A percentile compares a stretch with the other conserved stretches of the same genome.
Conservation (phyloP, 306 rosid species). For the Prinsepia uniflora region DNA sequence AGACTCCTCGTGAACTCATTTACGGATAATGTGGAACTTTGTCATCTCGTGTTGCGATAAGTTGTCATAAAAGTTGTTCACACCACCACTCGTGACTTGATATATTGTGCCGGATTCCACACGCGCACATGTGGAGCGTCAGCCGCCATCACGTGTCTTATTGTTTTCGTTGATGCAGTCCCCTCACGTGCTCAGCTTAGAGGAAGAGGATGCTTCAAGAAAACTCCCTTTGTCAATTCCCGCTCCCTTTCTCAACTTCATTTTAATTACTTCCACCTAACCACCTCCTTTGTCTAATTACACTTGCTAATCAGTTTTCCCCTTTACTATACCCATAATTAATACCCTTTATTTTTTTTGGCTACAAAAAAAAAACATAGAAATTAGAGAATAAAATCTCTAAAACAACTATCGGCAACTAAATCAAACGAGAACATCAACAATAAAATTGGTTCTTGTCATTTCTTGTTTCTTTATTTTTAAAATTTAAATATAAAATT, state of each 20-base stretch:
- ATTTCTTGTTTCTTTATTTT: no score
- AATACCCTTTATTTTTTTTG: no score
- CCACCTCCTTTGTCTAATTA: neutral
- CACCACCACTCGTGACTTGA: neutral
- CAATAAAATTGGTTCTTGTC: no score
- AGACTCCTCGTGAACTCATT: constrained; percentile 13
- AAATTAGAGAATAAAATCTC: no score
- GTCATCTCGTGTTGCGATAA: neutral
- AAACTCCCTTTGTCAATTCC: constrained; percentile 8
- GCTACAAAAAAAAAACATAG: no score
- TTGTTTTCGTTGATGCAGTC: constrained; percentile 13
- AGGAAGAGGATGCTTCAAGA: constrained; percentile 29
- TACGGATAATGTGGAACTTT: constrained; percentile 33
- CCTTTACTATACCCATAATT: neutral
- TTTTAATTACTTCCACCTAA: neutral
- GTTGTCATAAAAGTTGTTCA: neutral
- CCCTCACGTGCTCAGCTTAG: constrained; percentile 42
- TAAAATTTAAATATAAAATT: no score
- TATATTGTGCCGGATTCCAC: neutral
- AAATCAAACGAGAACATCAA: no score
- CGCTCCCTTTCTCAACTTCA: neutral
- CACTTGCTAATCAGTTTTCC: neutral
- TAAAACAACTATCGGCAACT: no score
- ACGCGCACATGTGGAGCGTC: neutral
- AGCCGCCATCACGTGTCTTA: constrained; percentile 30